Evolutionary conservation across 2,329 filamentous ascomycete genomes (phyloP).

Genomic region (Arthrobotrys megalospora): DNA sequence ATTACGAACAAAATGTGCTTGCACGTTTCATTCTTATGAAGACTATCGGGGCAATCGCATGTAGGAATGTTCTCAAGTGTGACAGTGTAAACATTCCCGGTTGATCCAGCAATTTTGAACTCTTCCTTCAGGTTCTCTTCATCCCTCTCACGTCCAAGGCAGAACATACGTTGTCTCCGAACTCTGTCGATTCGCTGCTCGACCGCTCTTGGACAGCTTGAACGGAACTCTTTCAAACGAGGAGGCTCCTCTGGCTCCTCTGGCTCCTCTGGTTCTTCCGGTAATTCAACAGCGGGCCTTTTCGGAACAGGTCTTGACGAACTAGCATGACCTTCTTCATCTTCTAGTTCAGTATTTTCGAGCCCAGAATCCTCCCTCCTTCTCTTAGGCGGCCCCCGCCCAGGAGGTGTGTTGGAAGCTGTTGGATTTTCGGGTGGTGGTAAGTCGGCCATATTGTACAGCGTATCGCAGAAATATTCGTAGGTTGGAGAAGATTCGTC

Average conservation of each 20-base stretch:
- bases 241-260: conserved; percentile 28
- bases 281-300: neutral
- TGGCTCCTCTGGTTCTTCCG: conserved; percentile 14
- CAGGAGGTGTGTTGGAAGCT: neutral
- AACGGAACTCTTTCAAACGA: conserved; percentile 62
- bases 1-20: conserved; percentile 78
- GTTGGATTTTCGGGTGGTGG: conserved; percentile 5
- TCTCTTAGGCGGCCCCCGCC: neutral
- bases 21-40: conserved; percentile 67
- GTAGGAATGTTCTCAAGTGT: conserved; percentile 71
- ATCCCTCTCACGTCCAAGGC: conserved; percentile 61
- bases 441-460: neutral
- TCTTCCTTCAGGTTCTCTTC: conserved; percentile 68
- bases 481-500: too few species aligned
- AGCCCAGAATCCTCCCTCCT: conserved; percentile 8
- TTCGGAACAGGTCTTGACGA: conserved; percentile 8
- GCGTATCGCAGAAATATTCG: too few species aligned
- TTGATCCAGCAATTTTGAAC: conserved; percentile 75
- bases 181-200: conserved; percentile 61
- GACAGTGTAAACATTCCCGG: conserved; percentile 77
- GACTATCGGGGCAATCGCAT: conserved; percentile 74
- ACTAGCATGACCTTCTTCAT: conserved; percentile 1
- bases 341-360: neutral
- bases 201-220: conserved; percentile 61
- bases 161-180: conserved; percentile 63